These are phyloP conservation scores for Pichia sp. DNA, from an alignment of 1,139 yeast species.

Conservation along the genomic window DNA sequence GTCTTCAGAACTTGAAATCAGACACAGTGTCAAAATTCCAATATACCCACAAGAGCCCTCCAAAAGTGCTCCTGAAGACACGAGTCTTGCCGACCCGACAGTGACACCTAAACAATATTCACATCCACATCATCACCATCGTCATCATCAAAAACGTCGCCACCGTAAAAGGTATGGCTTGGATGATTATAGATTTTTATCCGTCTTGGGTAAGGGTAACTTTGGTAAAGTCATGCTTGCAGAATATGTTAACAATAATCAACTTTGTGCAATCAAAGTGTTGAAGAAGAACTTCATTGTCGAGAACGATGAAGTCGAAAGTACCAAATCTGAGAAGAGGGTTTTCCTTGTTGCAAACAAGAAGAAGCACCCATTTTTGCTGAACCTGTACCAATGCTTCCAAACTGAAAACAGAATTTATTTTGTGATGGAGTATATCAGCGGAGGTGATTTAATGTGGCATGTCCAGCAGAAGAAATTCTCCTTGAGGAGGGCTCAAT, in stretches of 20 bases:
- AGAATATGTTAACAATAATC: slow-evolving; percentile 74
- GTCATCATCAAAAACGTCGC: slow-evolving; percentile 33
- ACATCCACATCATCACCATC: slow-evolving; percentile 25
- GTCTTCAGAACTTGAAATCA: background rate
- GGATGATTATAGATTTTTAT: slow-evolving; percentile 89
- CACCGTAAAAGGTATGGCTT: slow-evolving; percentile 74
- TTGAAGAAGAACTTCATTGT: slow-evolving; percentile 91
- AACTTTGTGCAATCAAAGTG: slow-evolving; percentile 90
- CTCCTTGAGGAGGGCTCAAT: slow-evolving; percentile 87
- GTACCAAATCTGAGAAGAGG: slow-evolving; percentile 88
- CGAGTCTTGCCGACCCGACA: background rate
- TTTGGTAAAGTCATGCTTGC: slow-evolving; percentile 98
- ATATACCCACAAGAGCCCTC: background rate
- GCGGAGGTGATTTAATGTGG: slow-evolving; percentile 99
- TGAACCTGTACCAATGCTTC: slow-evolving; percentile 90
- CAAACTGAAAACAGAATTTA: slow-evolving; percentile 96
- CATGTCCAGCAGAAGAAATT: slow-evolving; percentile 92
- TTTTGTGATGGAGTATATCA: slow-evolving; percentile 95
- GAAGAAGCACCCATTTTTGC: slow-evolving; percentile 87
- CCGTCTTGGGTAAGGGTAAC: slow-evolving; percentile 95
- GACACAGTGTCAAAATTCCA: slow-evolving; percentile 10
- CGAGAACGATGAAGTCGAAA: slow-evolving; percentile 93
- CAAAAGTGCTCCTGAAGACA: slow-evolving; percentile 4
- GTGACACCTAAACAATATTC: slow-evolving; percentile 19
- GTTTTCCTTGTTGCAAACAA: slow-evolving; percentile 88